Base-by-base conservation (phyloP, 345 rosid species). In the Pistacia integerrima region DNA sequence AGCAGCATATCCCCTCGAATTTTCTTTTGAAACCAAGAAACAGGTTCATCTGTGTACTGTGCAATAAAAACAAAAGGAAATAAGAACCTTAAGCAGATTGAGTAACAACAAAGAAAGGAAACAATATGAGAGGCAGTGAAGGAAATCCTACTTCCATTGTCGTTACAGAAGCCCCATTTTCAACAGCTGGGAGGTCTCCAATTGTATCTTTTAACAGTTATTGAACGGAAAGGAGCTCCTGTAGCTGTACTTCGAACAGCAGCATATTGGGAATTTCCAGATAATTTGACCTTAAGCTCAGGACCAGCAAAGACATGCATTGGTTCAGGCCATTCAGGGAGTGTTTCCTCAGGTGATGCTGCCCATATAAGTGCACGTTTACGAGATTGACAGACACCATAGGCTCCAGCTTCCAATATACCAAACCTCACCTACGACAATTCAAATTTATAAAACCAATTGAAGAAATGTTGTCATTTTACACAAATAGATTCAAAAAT, bases 271-370 rank as follows among this genome's bases (percentile, higher is more conserved):
- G 76, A 64, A 71, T 89, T 85, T 49, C 59, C 65, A 1, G 97
- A 74, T 71, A 93, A 72, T 1, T 85, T 55, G 70, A 95, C 76
- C 73, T 88, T 95, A 78, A 93, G 75, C 82, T 89, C 85, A 0
- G 96, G 89, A 61, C 68, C 88, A 64, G 84, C 75, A 77, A 95
- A 95, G 57, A 95, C 98, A 72, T 93, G 94, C 98, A 95, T 93
- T 48, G 99, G 97, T 82, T 95, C 99, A 10, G 99, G 99, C 98
- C 99, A 95, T 76, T 95, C 98, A 5, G 99, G 99, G 44, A 95
- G 94, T 46, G 80, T 67, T 78, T 87, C 96, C 11, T 85, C 97
- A 28, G 99, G 97, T 20, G 97, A 85, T 55, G 98, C 97, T 68
- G 98, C 98, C 98, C 96, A 94, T 67, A 94, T 91, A 59, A 95